Evolutionary conservation across 192 early-diverging fungal species (phyloP), one percentile per base, ranked within the genome.

Genomic region (Glomus cerebriforme): DNA sequence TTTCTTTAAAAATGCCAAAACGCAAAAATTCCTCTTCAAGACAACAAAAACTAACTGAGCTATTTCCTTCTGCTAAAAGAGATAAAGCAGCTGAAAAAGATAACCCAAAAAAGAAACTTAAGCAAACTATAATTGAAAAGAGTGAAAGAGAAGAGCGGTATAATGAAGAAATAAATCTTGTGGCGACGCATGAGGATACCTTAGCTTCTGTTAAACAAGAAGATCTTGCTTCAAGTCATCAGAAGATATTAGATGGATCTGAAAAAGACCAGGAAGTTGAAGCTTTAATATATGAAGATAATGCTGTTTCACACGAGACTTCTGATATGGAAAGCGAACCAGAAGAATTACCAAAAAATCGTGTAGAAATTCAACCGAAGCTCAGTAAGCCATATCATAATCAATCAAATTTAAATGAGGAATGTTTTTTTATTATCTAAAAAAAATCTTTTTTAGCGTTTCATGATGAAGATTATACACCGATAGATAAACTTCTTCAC

Each of bases 401-500:
- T 54, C 47, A 54, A 54, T 54, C 47, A 15, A 54, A 4, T 3
- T 54, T 4, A 54, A 17, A 19, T 54, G n/a, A n/a, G n/a, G n/a
- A n/a, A n/a, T n/a, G n/a, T n/a, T n/a, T n/a, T n/a, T n/a, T n/a
- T n/a, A n/a, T n/a, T n/a, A n/a, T n/a, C n/a, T n/a, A n/a, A n/a
- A n/a, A n/a, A n/a, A n/a, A n/a, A n/a, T 54, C 13, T 22, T 54
- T 2, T 32, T 60, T 34, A 77, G 75, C 75, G 6, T 77, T 83
- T 64, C 82, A 83, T 58, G 37, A 78, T 34, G 74, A 80, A n/a
- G 64, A 47, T 54, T 26, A 77, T 13, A 59, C 69, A 9, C 69
- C 79, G 9, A 63, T 43, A 8, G 72, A 81, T 24, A 84, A 79
- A 49, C 22, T 79, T n/a, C 63, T 83, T 34, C 80, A 67, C 19